These are phyloP conservation scores for Fabrea salina DNA, from an alignment of 169 alveolate species.

Conservation along the genomic window DNA sequence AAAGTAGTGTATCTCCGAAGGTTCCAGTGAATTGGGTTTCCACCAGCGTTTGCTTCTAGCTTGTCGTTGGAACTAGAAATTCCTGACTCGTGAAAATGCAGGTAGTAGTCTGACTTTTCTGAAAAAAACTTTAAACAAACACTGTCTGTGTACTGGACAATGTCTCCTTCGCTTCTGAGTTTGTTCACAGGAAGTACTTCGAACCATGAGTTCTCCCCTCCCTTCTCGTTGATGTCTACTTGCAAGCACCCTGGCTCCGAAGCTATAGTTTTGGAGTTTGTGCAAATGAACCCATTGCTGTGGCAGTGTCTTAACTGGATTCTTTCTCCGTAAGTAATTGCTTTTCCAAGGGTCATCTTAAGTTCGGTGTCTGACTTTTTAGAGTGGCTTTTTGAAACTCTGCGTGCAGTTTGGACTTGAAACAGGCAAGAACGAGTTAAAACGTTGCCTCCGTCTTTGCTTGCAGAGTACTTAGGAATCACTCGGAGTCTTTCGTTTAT, in stretches of 20 bases:
- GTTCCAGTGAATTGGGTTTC: background rate
- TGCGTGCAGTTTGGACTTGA: conserved; percentile 21
- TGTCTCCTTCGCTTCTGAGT: conserved; percentile 21
- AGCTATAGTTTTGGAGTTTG: background rate
- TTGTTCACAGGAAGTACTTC: conserved; percentile 24
- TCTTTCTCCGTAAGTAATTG: conserved; percentile 34
- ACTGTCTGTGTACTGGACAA: conserved; percentile 4
- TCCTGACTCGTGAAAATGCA: background rate
- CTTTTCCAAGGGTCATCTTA: background rate
- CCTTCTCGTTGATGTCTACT: background rate
- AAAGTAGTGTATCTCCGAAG: background rate
- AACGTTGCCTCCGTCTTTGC: conserved; percentile 7
- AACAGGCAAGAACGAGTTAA: conserved; percentile 6
- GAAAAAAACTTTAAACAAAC: background rate
- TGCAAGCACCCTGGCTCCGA: conserved; percentile 20
- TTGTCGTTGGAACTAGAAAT: background rate
- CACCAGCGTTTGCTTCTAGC: conserved; percentile 23
- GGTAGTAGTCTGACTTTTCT: conserved; percentile 21
- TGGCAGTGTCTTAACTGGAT: conserved; percentile 15
- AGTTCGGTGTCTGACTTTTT: conserved; percentile 17
- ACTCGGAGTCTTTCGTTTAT: background rate
- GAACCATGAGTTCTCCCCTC: conserved; percentile 12
- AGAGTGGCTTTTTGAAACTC: background rate
- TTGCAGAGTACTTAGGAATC: background rate
- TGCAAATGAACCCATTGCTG: conserved; percentile 4